phyloP scores from a whole-genome alignment of 306 rosid genomes.

The Cicer chorassanicum region DNA sequence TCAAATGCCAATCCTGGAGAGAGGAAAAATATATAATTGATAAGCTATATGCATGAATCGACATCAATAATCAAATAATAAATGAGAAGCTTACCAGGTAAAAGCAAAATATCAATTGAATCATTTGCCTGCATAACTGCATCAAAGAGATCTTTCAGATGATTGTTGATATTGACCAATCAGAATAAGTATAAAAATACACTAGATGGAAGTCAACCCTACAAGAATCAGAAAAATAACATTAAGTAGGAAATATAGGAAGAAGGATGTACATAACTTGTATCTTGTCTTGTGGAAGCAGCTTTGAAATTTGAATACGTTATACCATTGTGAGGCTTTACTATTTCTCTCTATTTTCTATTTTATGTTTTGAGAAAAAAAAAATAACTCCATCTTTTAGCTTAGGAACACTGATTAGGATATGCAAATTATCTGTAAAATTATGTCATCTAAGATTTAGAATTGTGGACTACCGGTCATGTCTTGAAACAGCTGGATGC shows the following conservation, averaged over 20 bases:
- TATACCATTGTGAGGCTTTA: constrained; percentile 24
- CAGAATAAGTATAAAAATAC: constrained; percentile 44
- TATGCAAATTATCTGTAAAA: neutral
- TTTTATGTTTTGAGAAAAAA: neutral
- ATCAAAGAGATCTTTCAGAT: constrained; percentile 55
- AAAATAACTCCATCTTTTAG: neutral
- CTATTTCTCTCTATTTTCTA: neutral
- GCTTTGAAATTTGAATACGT: constrained; percentile 16
- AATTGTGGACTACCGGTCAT: constrained; percentile 6
- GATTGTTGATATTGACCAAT: constrained; percentile 43
- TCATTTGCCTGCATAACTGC: constrained; percentile 93
- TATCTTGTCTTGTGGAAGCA: constrained; percentile 2
- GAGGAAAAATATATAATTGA: constrained; percentile 36
- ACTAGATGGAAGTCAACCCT: constrained; percentile 43
- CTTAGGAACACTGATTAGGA: neutral
- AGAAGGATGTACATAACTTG: constrained; percentile 27
- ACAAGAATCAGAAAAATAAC: constrained; percentile 44
- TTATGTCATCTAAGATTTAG: constrained; percentile 22
- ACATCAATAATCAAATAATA: constrained; percentile 33
- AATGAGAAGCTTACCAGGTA: constrained; percentile 69
- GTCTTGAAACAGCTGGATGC: constrained; percentile 2
- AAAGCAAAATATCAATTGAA: constrained; percentile 85
- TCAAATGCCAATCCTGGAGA: constrained; percentile 89
- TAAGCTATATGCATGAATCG: constrained; percentile 31
- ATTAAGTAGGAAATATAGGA: constrained; percentile 29